Conservation (phyloP, 140 eudicot species). For the Senecio squalidus region DNA sequence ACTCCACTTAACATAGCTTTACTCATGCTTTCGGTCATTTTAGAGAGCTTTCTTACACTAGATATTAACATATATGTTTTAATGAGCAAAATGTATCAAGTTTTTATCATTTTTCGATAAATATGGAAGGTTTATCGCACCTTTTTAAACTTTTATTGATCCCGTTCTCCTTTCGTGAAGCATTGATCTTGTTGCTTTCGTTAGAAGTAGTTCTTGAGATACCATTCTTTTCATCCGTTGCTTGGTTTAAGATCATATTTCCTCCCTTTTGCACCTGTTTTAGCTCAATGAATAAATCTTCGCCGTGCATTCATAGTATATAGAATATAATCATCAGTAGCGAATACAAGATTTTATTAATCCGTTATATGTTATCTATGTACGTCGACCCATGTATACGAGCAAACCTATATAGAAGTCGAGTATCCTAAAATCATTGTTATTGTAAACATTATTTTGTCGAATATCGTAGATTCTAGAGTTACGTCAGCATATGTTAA, state of each 20-base stretch:
- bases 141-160: slow-evolving; percentile 69
- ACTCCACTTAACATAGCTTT: slow-evolving; percentile 62
- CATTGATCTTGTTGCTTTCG: slow-evolving; percentile 20
- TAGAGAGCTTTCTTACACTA: slow-evolving; percentile 68
- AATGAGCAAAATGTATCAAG: background rate
- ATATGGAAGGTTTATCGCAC: slow-evolving; percentile 22
- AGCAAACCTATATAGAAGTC: no score
- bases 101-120: background rate
- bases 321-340: no score
- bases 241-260: slow-evolving; percentile 40
- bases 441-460: no score
- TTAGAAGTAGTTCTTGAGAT: slow-evolving; percentile 16
- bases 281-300: background rate
- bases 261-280: slow-evolving; percentile 87
- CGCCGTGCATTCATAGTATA: background rate
- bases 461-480: no score
- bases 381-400: no score
- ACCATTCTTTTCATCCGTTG: slow-evolving; percentile 35
- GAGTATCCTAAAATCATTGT: no score
- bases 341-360: background rate
- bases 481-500: no score
- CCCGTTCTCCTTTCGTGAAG: slow-evolving; percentile 37
- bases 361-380: no score
- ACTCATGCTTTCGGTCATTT: slow-evolving; percentile 84
- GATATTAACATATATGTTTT: background rate